Percentiles rank a stretch among this genome's conserved stretches.
Evolutionary conservation across 371 early-diverging fungal species (phyloP).

Genomic region (Batrachochytrium dendrobatidis): DNA sequence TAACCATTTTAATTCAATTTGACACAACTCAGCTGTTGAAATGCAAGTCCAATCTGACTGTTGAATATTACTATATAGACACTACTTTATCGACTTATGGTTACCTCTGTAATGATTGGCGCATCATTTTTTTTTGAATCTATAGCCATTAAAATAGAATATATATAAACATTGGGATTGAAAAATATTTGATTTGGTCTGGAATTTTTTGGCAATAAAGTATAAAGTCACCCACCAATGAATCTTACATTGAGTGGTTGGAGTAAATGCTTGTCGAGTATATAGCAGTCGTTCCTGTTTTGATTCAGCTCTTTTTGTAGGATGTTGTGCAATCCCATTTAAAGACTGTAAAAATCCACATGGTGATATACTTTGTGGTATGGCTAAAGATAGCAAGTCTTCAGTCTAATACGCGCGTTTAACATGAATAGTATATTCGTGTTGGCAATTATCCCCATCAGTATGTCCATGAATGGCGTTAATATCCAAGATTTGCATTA

Average conservation of each 20-base stretch:
- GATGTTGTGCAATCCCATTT: not conserved
- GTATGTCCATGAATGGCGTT: too few relatives aligned
- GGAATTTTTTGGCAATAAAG: not conserved
- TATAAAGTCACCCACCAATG: not conserved
- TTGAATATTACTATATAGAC: not conserved
- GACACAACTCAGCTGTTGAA: too few relatives aligned
- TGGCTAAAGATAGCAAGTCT: not conserved
- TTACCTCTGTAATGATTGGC: too few relatives aligned
- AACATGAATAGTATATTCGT: too few relatives aligned
- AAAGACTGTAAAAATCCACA: not conserved
- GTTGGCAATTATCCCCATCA: too few relatives aligned
- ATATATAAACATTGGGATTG: not conserved
- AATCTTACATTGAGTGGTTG: not conserved
- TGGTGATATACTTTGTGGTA: not conserved
- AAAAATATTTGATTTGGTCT: not conserved
- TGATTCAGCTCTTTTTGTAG: not conserved
- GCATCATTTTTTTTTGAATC: not conserved
- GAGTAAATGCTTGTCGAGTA: not conserved
- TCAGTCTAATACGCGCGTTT: too few relatives aligned
- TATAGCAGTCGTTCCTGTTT: too few relatives aligned
- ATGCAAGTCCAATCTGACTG: not conserved
- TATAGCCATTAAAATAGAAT: not conserved
- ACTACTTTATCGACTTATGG: not conserved
- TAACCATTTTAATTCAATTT: not conserved
- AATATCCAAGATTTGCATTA: too few relatives aligned